These are phyloP conservation scores for Acer negundo DNA, from an alignment of 345 rosid species.

Conservation along the genomic window DNA sequence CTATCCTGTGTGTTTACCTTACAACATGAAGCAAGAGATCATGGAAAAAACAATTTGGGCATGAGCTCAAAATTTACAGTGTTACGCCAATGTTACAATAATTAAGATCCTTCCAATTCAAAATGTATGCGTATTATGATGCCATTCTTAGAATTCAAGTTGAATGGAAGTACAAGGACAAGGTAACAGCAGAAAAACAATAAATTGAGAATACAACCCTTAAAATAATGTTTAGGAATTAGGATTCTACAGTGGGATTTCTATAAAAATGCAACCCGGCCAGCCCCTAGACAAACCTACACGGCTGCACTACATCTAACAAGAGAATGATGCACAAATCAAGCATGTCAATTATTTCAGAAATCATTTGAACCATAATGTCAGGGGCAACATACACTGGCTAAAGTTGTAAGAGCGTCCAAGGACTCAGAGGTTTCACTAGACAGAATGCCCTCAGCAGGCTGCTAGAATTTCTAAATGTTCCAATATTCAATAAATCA, in stretches of 20 bases:
- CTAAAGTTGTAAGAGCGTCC: neutral
- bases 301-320: neutral
- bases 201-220: neutral
- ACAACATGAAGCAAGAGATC: neutral
- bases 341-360: neutral
- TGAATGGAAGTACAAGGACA: neutral
- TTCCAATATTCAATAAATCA: neutral
- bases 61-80: neutral
- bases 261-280: neutral
- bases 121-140: neutral
- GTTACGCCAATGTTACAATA: neutral
- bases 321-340: neutral
- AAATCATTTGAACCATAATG: neutral
- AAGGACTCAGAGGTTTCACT: neutral
- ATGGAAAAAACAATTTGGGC: neutral
- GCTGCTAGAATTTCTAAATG: neutral
- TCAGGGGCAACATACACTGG: neutral
- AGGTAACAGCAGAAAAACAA: neutral
- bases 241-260: neutral
- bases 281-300: too few species aligned
- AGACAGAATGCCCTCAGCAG: neutral
- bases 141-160: neutral
- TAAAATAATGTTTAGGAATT: neutral
- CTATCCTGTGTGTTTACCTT: neutral
- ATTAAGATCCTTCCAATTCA: neutral